A percentile compares a stretch with the other conserved stretches of the same genome.
Evolutionary conservation across 805 yeast genomes (phyloP).

Genomic region (Lipomyces sp.): DNA sequence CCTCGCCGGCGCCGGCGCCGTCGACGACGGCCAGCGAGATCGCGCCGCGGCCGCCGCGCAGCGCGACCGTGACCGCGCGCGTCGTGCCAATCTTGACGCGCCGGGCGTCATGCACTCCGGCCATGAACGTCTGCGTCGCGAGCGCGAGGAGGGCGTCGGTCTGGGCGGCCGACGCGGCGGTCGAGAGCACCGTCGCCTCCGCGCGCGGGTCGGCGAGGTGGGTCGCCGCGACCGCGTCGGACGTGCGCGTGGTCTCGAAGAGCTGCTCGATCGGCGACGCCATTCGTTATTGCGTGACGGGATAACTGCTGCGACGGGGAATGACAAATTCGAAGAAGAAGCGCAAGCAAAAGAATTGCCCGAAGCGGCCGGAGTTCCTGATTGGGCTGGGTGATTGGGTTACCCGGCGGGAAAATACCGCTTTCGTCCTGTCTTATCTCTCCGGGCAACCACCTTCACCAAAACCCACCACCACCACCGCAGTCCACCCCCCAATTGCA

Average conservation of each 20-base stretch:
- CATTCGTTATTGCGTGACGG: background rate
- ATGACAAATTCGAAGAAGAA: too few relatives aligned
- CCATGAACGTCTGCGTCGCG: slow-evolving; percentile 17
- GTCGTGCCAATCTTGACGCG: slow-evolving; percentile 27
- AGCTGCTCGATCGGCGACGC: slow-evolving; percentile 6
- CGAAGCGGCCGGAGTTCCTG: too few relatives aligned
- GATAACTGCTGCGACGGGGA: too few relatives aligned
- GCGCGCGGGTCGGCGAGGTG: slow-evolving; percentile 29
- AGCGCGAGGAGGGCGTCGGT: slow-evolving; percentile 7
- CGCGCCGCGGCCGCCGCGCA: slow-evolving; percentile 9
- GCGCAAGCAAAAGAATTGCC: too few relatives aligned
- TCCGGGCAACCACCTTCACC: slow-evolving; percentile 4
- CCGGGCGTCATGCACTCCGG: slow-evolving; percentile 21
- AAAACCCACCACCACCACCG: background rate
- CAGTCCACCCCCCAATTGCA: background rate
- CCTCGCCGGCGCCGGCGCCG: slow-evolving; percentile 2
- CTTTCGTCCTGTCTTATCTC: too few relatives aligned
- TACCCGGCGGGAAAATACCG: too few relatives aligned
- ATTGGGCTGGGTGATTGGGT: too few relatives aligned
- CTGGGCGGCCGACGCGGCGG: slow-evolving; percentile 9
- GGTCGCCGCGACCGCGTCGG: background rate
- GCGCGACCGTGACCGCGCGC: slow-evolving; percentile 17
- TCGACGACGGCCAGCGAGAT: slow-evolving; percentile 19
- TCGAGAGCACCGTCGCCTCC: slow-evolving; percentile 16
- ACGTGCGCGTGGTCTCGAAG: slow-evolving; percentile 1